phyloP scores from a whole-genome alignment of 2,329 filamentous ascomycete genomes.

The Xylaria sp. region DNA sequence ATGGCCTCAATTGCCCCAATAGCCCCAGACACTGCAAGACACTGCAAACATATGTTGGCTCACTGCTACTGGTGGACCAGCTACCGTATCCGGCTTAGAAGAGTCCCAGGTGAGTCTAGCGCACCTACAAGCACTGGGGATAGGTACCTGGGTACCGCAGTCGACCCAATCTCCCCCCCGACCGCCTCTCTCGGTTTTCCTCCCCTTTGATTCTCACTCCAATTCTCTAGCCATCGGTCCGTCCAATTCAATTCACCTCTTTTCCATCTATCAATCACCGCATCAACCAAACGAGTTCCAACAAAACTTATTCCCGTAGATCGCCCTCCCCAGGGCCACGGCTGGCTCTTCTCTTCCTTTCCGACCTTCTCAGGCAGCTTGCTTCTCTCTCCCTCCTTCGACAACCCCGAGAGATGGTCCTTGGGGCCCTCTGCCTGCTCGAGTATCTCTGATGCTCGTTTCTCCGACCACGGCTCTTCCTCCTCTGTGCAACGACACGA shows the following conservation, averaged over 20 bases:
- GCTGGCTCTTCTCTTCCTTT: constrained; percentile 43
- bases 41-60: constrained; percentile 28
- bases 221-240: constrained; percentile 40
- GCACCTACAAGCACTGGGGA: constrained; percentile 5
- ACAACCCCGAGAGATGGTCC: constrained; percentile 46
- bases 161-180: constrained; percentile 41
- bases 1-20: constrained; percentile 11
- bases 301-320: constrained; percentile 32
- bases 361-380: constrained; percentile 34
- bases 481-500: constrained; percentile 31
- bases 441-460: constrained; percentile 49
- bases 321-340: constrained; percentile 43
- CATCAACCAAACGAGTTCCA: constrained; percentile 34
- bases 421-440: constrained; percentile 40
- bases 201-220: constrained; percentile 49
- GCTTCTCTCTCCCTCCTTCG: constrained; percentile 41
- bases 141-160: constrained; percentile 31
- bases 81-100: constrained; percentile 24
- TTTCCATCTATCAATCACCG: constrained; percentile 34
- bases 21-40: constrained; percentile 28
- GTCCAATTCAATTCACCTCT: constrained; percentile 43
- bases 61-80: constrained; percentile 30
- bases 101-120: neutral
- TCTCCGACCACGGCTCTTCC: constrained; percentile 27
- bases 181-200: constrained; percentile 49